Evolutionary conservation across 192 early-diverging fungal species (phyloP), one percentile per base, ranked within the genome.

Genomic region (Umbelopsis ramanniana): DNA sequence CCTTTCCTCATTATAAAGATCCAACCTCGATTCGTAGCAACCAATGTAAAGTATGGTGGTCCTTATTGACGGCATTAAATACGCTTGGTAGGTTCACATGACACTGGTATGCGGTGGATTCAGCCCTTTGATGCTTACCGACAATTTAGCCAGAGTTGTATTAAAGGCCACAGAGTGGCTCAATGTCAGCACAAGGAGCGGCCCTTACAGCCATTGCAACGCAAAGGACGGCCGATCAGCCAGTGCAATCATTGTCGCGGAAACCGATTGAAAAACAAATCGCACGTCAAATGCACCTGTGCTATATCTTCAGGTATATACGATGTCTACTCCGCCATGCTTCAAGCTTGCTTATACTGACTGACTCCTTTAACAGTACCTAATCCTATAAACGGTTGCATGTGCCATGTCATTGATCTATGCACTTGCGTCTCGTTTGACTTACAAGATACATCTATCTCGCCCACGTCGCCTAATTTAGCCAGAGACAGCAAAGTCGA

Each of bases 211-310:
- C 79, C 81, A 48, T 84, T 93, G 46, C 74, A 86, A 66, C 86
- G 85, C 74, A 90, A 91, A 76, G 92, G 92, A 29, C 85, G 92
- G 24, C 91, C 91, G 9, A 80, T 89, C 33, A 88, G 85, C 37
- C 92, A 93, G 74, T 93, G 92, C 74, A 68, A 73, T 46, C 88
- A 87, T 78, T 93, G 92, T 74, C 89, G 90, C 22, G 85, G 89
- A 72, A 79, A 88, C 60, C 86, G 92, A 66, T 85, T 83, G 69
- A 86, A 86, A 33, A 80, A 86, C 35, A 89, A 89, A 71, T 80
- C 86, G 19, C 89, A 89, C 73, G 89, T 89, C 8, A 91, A 91
- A 72, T 93, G 92, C 57, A 86, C 86, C 35, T 93, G 92, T 72
- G 78, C 79, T 14, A 72, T 74, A 54, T 54, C 74, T 12, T 55